Evolutionary conservation across 2,329 filamentous ascomycete genomes (phyloP), one percentile per base, ranked within the genome.

Genomic region (Colletotrichum phormii): DNA sequence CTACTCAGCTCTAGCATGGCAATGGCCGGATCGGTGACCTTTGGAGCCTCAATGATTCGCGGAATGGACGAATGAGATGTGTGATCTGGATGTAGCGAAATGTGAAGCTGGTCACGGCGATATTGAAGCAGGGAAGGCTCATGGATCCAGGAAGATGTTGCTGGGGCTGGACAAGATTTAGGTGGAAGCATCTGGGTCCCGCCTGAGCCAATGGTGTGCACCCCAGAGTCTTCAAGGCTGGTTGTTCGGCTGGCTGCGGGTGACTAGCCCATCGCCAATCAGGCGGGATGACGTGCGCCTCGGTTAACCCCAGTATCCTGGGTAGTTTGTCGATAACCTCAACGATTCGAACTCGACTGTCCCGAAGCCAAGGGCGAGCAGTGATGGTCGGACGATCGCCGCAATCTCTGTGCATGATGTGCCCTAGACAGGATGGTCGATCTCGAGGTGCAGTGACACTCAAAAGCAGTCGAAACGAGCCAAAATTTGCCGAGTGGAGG

Each of bases 281-380:
- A 49, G 54, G 68, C 68, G 68, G 68, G 62, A 73, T 73, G 71
- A 73, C 71, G 71, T 73, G 71, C 71, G 33, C 68, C 49, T 71
- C 58, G 71, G 63, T 49, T 72, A 72, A 73, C 71, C 71, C 71
- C 59, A 59, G 71, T 37, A 73, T 72, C 71, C 71, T 67, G 33
- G 71, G 62, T 66, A 72, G 54, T 61, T 57, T 71, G 29, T 73
- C 55, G 60, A 71, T 70, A 73, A 71, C 66, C 60, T 73, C 71
- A 58, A 57, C 54, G 29, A 63, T 57, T 72, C 59, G 37, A 37
- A 18, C 29, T 57, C 42, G 53, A 49, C 24, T 51, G 63, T 18
- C 6, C 24, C 46, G 58, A 53, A 42, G 31, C 33, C 46, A 57
- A 72, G 66, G n/a, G 53, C 46, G 46, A 53, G 54, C 55, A 31